Conservation (phyloP, 495 filamentous ascomycete species). For the Cenococcum geophilum region DNA sequence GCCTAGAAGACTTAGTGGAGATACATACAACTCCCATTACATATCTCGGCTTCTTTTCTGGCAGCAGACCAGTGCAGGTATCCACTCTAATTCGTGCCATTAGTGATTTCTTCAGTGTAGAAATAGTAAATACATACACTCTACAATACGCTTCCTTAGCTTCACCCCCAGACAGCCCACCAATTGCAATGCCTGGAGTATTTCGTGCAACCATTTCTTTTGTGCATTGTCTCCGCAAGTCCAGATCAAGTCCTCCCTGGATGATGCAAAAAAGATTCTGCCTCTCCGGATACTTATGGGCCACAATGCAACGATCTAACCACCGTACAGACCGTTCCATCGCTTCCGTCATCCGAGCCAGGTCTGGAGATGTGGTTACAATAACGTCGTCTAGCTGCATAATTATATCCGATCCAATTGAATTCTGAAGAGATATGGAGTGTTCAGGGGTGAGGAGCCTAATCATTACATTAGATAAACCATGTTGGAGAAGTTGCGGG, state of each 20-base stretch:
- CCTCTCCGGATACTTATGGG: conserved; percentile 71
- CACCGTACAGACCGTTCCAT: conserved; percentile 97
- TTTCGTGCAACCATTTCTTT: conserved; percentile 83
- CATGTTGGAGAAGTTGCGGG: background rate
- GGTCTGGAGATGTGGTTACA: conserved; percentile 86
- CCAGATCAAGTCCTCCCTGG: conserved; percentile 89
- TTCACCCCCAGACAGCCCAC: conserved; percentile 84
- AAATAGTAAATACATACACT: conserved; percentile 32
- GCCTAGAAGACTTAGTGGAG: background rate
- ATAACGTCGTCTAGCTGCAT: conserved; percentile 99
- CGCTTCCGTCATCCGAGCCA: conserved; percentile 78
- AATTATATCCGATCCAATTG: conserved; percentile 96
- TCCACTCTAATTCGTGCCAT: conserved; percentile 50
- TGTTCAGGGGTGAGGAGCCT: conserved; percentile 93
- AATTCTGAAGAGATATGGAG: conserved; percentile 93
- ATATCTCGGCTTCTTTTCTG: conserved; percentile 87
- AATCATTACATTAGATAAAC: background rate
- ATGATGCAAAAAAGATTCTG: conserved; percentile 99
- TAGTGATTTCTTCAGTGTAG: conserved; percentile 21
- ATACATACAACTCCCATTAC: conserved; percentile 86
- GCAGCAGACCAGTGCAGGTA: conserved; percentile 77
- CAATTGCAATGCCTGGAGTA: conserved; percentile 95
- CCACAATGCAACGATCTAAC: conserved; percentile 92
- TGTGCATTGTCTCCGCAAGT: conserved; percentile 77
- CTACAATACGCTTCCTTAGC: conserved; percentile 57